Evolutionary conservation across 805 yeast genomes (phyloP), one percentile per base, ranked within the genome.

Genomic region (Zygosaccharomyces bailii): DNA sequence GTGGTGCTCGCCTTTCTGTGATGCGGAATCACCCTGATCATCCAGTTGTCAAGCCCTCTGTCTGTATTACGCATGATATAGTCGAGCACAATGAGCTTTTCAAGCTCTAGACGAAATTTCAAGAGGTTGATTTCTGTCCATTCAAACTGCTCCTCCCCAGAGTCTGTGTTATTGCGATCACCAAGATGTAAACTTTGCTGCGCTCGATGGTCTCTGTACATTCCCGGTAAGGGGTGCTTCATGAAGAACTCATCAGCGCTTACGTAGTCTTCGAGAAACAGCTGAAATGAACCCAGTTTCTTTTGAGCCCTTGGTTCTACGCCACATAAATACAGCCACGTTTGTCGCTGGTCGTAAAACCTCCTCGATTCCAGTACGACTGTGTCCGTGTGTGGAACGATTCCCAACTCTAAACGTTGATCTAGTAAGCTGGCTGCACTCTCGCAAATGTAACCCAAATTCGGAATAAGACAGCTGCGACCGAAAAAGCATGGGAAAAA

Each of bases 401-500:
- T 76, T 51, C 67, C 66, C 3, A 82, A 73, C 45, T 75, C 73
- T 16, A 84, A 65, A 53, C 78, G 80, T 43, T 76, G 67, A 56
- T 84, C 90, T 39, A 84, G 56, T n/a, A 78, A 63, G 49, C 82
- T 74, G 0, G 89, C 87, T 0, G 86, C 87, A 10, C 83, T 76
- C 57, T 84, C 90, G 46, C 86, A 76, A 13, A 83, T 72, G 57
- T 83, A 84, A 0, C 87, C 89, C 31, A 80, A 69, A 59, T 84
- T 84, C 1, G 88, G 87, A 20, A 84, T 81, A 39, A 84, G 63
- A 58, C 89, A 83, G 24, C 83, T 74, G 42, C 90, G 61, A 4
- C 90, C 89, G 63, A 84, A 84, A 57, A 82, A 83, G 53, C 88
- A 84, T 2, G 90, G 90, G 45, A 84, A 84, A 49, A 84, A 72